Percentiles rank a stretch among this genome's conserved stretches.
These are phyloP conservation scores for Dryadomyces quercus-mongolicae DNA, from an alignment of 2,329 filamentous ascomycete species.

Conservation along the genomic window DNA sequence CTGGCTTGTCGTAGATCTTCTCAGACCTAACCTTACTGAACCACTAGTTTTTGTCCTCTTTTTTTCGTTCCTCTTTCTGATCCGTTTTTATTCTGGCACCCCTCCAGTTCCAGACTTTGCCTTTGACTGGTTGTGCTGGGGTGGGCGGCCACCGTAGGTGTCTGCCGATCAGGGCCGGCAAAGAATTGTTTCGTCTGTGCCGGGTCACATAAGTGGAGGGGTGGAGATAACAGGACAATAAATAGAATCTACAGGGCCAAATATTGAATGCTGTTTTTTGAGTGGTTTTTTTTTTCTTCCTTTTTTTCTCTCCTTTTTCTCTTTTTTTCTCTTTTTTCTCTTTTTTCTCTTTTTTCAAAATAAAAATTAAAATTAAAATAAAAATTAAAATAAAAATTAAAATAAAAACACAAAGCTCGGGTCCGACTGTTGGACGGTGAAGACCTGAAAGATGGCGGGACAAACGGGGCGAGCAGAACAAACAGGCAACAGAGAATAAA, in stretches of 20 bases:
- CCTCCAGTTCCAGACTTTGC: slow-evolving; percentile 6
- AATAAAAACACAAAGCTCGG: too few relatives aligned
- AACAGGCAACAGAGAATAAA: too few relatives aligned
- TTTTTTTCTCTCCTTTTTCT: too few relatives aligned
- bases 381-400: background rate
- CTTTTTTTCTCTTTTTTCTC: too few relatives aligned
- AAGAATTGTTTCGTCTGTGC: slow-evolving; percentile 9
- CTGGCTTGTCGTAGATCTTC: slow-evolving; percentile 3
- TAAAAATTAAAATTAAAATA: background rate
- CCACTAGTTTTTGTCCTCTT: background rate
- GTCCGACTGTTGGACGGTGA: too few relatives aligned
- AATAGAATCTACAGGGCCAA: background rate
- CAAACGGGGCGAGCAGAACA: too few relatives aligned
- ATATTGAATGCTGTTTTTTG: too few relatives aligned
- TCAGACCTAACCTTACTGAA: background rate
- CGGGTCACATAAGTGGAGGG: background rate
- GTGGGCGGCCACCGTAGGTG: slow-evolving; percentile 2
- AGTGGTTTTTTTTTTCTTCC: too few relatives aligned
- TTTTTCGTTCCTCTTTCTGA: background rate
- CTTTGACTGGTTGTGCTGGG: slow-evolving; percentile 3
- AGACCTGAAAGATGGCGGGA: too few relatives aligned
- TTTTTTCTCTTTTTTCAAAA: too few relatives aligned
- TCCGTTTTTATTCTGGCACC: background rate
- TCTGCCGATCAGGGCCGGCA: slow-evolving; percentile 13
- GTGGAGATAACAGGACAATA: background rate